These are phyloP conservation scores for Filosporella fistucella DNA, from an alignment of 495 filamentous ascomycete genomes.

Conservation along the genomic window DNA sequence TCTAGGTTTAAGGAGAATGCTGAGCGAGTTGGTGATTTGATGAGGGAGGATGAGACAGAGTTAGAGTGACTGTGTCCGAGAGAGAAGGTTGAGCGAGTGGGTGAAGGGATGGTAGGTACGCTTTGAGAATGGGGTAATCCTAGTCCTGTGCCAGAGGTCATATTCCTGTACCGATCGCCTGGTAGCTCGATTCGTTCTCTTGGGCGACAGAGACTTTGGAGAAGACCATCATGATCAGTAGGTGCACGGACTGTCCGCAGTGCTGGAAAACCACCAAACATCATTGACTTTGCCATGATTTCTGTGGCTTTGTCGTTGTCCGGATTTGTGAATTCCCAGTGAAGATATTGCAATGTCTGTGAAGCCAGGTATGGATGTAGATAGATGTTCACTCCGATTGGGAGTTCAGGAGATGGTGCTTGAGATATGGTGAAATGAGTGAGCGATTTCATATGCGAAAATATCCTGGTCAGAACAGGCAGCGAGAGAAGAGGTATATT, in stretches of 20 bases:
- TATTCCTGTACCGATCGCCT: slow-evolving; percentile 23
- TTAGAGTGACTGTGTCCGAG: slow-evolving; percentile 1
- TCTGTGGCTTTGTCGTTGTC: slow-evolving; percentile 51
- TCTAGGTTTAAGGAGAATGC: slow-evolving; percentile 33
- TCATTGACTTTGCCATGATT: slow-evolving; percentile 70
- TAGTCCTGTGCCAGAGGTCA: slow-evolving; percentile 23
- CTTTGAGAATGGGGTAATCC: slow-evolving; percentile 2
- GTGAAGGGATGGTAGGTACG: slow-evolving; percentile 11
- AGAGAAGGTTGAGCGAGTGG: slow-evolving; percentile 19
- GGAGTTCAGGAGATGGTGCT: slow-evolving; percentile 53
- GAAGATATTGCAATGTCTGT: slow-evolving; percentile 57
- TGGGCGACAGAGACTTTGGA: slow-evolving; percentile 67
- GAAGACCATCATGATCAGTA: slow-evolving; percentile 65
- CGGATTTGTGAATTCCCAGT: slow-evolving; percentile 71
- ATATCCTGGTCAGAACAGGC: slow-evolving; percentile 67
- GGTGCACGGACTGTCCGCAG: slow-evolving; percentile 66
- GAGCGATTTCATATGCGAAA: slow-evolving; percentile 60
- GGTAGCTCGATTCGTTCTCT: slow-evolving; percentile 29
- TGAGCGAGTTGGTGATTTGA: slow-evolving; percentile 43
- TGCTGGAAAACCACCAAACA: slow-evolving; percentile 63
- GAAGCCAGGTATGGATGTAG: slow-evolving; percentile 67
- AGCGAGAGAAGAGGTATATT: slow-evolving; percentile 64
- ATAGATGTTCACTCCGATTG: slow-evolving; percentile 56
- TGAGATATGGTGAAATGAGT: slow-evolving; percentile 70
- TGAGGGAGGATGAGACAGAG: slow-evolving; percentile 9